phyloP scores from a whole-genome alignment of 495 filamentous ascomycete genomes.

The Astrothelium subdiscretum region DNA sequence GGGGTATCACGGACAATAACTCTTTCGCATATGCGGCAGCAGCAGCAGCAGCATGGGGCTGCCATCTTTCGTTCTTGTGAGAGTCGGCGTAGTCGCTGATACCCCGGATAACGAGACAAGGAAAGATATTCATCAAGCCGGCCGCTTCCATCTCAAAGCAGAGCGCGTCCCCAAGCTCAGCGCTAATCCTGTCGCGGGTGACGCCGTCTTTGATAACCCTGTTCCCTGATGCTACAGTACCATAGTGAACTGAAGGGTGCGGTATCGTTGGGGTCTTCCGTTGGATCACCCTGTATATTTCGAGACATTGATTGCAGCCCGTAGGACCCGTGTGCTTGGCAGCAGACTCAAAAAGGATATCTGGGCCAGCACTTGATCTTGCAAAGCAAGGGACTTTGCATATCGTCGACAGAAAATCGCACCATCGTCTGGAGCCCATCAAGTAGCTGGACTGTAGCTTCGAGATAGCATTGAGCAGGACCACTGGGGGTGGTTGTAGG shows the following conservation, averaged over 20 bases:
- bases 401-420: background rate
- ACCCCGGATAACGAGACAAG: conserved; percentile 20
- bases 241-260: conserved; percentile 22
- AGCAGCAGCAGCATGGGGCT: conserved; percentile 10
- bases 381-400: background rate
- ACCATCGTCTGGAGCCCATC: background rate
- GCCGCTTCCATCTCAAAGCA: conserved; percentile 26
- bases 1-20: conserved; percentile 3
- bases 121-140: conserved; percentile 16
- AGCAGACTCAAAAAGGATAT: conserved; percentile 2
- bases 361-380: background rate
- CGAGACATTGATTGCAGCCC: background rate
- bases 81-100: conserved; percentile 22
- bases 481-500: background rate
- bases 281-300: background rate
- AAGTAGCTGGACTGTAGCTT: conserved; percentile 5
- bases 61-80: conserved; percentile 17
- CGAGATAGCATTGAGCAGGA: conserved; percentile 4
- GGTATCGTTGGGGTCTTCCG: background rate
- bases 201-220: conserved; percentile 22
- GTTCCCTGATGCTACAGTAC: conserved; percentile 30
- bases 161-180: conserved; percentile 5
- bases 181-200: conserved; percentile 8
- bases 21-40: conserved; percentile 20
- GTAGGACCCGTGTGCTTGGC: background rate